phyloP scores from a whole-genome alignment of 139 green algal species.

The Chlamydomonas sp. region DNA sequence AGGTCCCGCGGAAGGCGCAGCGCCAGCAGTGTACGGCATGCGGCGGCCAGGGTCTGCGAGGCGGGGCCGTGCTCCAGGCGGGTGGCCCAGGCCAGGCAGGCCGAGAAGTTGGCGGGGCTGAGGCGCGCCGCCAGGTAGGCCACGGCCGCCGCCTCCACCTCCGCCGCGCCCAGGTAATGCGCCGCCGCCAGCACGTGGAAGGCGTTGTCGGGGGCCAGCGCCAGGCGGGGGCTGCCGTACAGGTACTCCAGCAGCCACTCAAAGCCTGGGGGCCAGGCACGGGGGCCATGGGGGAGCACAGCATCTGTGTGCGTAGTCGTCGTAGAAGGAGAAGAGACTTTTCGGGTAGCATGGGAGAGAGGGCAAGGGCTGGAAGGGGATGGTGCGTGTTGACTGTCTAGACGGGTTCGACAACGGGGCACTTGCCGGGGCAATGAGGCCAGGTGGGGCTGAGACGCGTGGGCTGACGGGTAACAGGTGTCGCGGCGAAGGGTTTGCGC shows the following conservation, averaged over 20 bases:
- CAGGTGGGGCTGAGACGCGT: not conserved
- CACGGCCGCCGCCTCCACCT: conserved; percentile 20
- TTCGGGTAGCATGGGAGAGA: not conserved
- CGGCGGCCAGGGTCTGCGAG: conserved; percentile 21
- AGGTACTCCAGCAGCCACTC: conserved; percentile 39
- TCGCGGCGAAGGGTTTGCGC: no score
- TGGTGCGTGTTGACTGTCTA: not conserved
- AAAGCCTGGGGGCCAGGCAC: conserved; percentile 7
- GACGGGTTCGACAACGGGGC: not conserved
- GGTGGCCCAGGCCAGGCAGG: conserved; percentile 29
- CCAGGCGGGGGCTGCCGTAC: not conserved
- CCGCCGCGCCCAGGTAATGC: conserved; percentile 28
- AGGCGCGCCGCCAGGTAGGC: conserved; percentile 25
- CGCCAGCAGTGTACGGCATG: conserved; percentile 27
- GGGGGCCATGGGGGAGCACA: no score
- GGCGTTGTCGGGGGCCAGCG: conserved; percentile 11
- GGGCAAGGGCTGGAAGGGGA: not conserved
- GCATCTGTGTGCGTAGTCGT: no score
- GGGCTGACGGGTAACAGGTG: no score
- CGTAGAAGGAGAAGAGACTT: no score
- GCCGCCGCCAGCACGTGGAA: conserved; percentile 28
- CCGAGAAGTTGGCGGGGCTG: conserved; percentile 11
- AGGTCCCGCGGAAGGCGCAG: conserved; percentile 15
- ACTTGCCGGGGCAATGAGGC: not conserved
- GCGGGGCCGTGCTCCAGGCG: conserved; percentile 29